Base-by-base conservation (phyloP, 78 protist genomes). In the Dictyostelium intermedium region DNA sequence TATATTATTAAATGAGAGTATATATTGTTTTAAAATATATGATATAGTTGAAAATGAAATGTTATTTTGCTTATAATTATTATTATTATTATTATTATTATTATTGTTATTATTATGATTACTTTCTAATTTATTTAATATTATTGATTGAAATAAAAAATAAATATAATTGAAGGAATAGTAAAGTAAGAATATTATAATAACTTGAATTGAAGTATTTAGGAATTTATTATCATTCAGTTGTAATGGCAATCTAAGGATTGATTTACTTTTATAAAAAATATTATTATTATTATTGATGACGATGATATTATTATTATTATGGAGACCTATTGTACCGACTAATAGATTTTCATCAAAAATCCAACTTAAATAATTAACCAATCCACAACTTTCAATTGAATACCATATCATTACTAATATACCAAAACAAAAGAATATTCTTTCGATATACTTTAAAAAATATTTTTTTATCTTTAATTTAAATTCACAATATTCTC, bases 361-460 rank as follows among this genome's bases (percentile, higher is more conserved):
- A 23, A 77, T 11, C 56, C 60, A 77, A 16, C n/a, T 23, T 41
- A 77, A 6, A 20, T 18, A 77, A 35, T 77, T 41, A 2, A 77
- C 23, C 9, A 77, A 35, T 16, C 56, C 56, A 41, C 43, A 18
- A 10, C 27, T n/a, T 41, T 77, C 82, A 20, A 41, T 3, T 6
- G 45, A 23, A 77, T 41, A 77, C 82, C 82, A 77, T n/a, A 77
- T 0, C 50, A 77, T 77, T 16, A 77, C 35, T 25, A 77, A 23
- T 41, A 43, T 3, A 39, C 82, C 82, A 41, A 77, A 35, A 77
- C 82, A 41, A 77, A 77, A 77, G 9, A 77, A 35, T 41, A 77
- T 43, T 41, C 32, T 77, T 77, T 77, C 82, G 1, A 77, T 77
- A 77, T 77, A 77, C 10, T 77, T 77, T 39, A 77, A 23, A 23